These are phyloP conservation scores for Umbelopsis sp. DNA, from an alignment of 371 early-diverging fungal genomes.

Conservation along the genomic window DNA sequence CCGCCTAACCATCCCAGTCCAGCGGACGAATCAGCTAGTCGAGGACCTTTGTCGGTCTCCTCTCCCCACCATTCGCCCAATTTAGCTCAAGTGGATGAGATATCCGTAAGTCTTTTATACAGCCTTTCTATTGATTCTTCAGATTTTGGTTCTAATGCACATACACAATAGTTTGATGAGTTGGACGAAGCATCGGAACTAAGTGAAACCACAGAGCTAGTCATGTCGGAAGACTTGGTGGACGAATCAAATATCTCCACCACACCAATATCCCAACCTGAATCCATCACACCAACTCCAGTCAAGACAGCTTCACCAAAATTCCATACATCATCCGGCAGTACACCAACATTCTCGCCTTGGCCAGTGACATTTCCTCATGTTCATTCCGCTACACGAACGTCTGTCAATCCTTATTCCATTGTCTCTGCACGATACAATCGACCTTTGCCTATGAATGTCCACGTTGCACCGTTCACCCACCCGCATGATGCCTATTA, in stretches of 20 bases:
- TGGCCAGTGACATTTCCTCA: conserved; percentile 15
- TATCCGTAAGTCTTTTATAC: neutral
- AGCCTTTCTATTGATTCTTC: neutral
- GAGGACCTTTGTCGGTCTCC: neutral
- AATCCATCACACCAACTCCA: neutral
- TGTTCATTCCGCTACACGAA: neutral
- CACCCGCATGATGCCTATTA: conserved; percentile 15
- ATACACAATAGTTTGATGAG: neutral
- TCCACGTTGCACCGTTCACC: conserved; percentile 9
- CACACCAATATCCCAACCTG: neutral
- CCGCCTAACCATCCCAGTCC: neutral
- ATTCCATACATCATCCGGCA: conserved; percentile 1
- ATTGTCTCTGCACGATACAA: conserved; percentile 13
- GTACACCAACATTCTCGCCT: neutral
- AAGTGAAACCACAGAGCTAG: neutral
- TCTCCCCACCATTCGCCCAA: neutral
- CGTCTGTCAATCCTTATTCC: conserved; percentile 8
- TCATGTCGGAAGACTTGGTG: neutral
- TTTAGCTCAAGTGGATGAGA: neutral
- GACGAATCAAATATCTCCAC: neutral
- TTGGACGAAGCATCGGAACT: neutral
- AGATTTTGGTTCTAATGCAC: neutral
- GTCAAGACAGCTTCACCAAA: neutral
- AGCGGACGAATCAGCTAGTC: too few relatives aligned
- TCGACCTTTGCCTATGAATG: conserved; percentile 9